These are phyloP conservation scores for Tricholoma sp. DNA, from an alignment of 768 basidiomycete genomes.

Conservation along the genomic window DNA sequence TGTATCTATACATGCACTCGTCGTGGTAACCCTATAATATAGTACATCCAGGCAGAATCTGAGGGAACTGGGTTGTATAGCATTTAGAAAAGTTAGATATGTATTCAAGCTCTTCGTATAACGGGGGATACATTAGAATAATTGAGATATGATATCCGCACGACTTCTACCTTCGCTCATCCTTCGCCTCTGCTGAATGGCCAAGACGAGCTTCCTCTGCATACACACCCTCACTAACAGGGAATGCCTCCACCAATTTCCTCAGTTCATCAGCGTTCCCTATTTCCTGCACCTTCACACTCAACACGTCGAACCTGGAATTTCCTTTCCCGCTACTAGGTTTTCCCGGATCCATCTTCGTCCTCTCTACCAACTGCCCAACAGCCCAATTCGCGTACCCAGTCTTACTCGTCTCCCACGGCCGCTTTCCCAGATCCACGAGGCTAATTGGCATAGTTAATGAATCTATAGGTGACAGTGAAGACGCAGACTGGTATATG, in stretches of 20 bases:
- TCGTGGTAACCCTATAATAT: too few relatives aligned
- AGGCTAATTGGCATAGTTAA: slow-evolving; percentile 30
- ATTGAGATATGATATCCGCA: too few relatives aligned
- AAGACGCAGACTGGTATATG: slow-evolving; percentile 44
- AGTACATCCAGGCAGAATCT: too few relatives aligned
- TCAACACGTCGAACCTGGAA: slow-evolving; percentile 19
- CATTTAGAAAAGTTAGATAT: too few relatives aligned
- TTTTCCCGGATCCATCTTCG: slow-evolving; percentile 12
- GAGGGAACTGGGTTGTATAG: too few relatives aligned
- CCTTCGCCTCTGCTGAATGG: too few relatives aligned
- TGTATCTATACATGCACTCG: too few relatives aligned
- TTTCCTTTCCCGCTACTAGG: slow-evolving; percentile 15
- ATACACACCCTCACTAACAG: not conserved
- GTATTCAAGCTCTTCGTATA: too few relatives aligned
- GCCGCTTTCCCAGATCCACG: slow-evolving; percentile 59
- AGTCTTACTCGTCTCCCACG: slow-evolving; percentile 71
- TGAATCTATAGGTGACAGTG: slow-evolving; percentile 42
- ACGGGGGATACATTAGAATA: too few relatives aligned
- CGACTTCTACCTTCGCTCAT: too few relatives aligned
- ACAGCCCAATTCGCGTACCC: slow-evolving; percentile 81
- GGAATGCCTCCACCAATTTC: not conserved
- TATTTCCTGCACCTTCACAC: slow-evolving; percentile 15
- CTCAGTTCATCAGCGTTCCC: slow-evolving; percentile 7
- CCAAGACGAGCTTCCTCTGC: too few relatives aligned
- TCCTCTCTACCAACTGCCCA: slow-evolving; percentile 40